These are phyloP conservation scores for Bremia lactucae DNA, from an alignment of 352 stramenopile genomes.

Conservation along the genomic window DNA sequence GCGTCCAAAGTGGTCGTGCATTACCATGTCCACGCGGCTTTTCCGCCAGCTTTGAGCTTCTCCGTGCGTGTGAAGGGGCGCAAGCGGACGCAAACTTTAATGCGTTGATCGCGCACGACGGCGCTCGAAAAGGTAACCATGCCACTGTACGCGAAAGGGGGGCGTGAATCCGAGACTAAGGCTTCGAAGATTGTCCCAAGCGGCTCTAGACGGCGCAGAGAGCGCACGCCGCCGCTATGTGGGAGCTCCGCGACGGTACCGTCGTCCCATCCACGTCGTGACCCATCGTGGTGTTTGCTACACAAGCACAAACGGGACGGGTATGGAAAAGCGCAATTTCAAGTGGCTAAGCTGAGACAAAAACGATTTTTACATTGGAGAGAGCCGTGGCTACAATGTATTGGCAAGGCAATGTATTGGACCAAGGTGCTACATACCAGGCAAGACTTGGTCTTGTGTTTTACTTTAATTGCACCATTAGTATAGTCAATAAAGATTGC, in stretches of 20 bases:
- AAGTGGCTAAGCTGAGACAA: too few species aligned
- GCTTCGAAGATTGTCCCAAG: constrained; percentile 11
- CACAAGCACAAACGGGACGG: constrained; percentile 19
- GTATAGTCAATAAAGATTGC: too few species aligned
- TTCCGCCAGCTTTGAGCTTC: constrained; percentile 51
- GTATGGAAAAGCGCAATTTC: too few species aligned
- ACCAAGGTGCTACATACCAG: too few species aligned
- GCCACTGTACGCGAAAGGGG: constrained; percentile 3
- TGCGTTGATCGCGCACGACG: constrained; percentile 43
- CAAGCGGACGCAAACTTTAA: constrained; percentile 70
- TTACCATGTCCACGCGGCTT: constrained; percentile 80
- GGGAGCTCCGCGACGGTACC: constrained; percentile 14
- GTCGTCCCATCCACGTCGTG: constrained; percentile 25
- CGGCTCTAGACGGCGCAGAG: constrained; percentile 26
- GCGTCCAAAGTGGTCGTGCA: too few species aligned
- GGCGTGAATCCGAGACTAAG: constrained; percentile 22
- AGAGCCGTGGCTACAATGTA: too few species aligned
- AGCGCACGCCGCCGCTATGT: constrained; percentile 14
- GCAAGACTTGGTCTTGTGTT: too few species aligned
- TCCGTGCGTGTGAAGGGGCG: constrained; percentile 70
- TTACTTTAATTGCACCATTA: too few species aligned
- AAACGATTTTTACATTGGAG: too few species aligned
- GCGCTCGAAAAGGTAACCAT: constrained; percentile 17
- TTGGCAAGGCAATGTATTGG: too few species aligned
- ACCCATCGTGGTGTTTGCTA: constrained; percentile 21